These are phyloP conservation scores for Epipyxis sp. DNA, from an alignment of 108 stramenopile genomes.

Conservation along the genomic window DNA sequence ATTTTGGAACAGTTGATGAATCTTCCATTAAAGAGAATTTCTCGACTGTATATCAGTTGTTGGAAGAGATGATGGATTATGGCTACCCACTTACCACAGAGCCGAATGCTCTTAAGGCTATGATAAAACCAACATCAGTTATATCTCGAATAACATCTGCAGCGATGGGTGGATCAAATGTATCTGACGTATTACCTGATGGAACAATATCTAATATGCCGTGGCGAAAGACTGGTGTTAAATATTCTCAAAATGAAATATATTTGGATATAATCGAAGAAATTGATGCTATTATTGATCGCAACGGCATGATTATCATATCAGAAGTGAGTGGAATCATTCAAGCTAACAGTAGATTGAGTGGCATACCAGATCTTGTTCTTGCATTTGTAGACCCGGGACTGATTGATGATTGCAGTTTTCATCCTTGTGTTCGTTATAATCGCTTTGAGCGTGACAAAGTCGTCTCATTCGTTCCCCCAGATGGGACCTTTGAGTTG, in stretches of 20 bases:
- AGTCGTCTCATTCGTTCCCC: conserved; percentile 93
- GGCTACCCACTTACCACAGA: conserved; percentile 97
- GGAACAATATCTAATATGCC: conserved; percentile 95
- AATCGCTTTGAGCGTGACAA: conserved; percentile 80
- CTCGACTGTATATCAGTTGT: conserved; percentile 87
- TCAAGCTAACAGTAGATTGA: conserved; percentile 78
- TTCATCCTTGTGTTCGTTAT: conserved; percentile 98
- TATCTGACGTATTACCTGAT: conserved; percentile 70
- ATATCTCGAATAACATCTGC: conserved; percentile 55
- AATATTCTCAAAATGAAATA: conserved; percentile 89
- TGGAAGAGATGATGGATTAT: conserved; percentile 97
- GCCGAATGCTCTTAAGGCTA: conserved; percentile 90
- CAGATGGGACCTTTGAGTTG: conserved; percentile 93
- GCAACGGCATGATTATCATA: conserved; percentile 74
- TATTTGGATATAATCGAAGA: conserved; percentile 96
- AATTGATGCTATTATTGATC: conserved; percentile 83
- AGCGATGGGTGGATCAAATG: conserved; percentile 9
- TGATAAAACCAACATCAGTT: conserved; percentile 86
- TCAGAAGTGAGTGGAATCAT: conserved; percentile 84
- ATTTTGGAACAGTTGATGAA: conserved; percentile 89
- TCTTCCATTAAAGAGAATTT: conserved; percentile 93
- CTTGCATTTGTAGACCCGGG: conserved; percentile 74
- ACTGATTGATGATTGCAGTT: conserved; percentile 89
- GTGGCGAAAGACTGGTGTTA: conserved; percentile 89
- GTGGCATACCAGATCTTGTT: conserved; percentile 89